phyloP scores from a whole-genome alignment of 2,329 filamentous ascomycete species.

The Stemphylium vesicarium region DNA sequence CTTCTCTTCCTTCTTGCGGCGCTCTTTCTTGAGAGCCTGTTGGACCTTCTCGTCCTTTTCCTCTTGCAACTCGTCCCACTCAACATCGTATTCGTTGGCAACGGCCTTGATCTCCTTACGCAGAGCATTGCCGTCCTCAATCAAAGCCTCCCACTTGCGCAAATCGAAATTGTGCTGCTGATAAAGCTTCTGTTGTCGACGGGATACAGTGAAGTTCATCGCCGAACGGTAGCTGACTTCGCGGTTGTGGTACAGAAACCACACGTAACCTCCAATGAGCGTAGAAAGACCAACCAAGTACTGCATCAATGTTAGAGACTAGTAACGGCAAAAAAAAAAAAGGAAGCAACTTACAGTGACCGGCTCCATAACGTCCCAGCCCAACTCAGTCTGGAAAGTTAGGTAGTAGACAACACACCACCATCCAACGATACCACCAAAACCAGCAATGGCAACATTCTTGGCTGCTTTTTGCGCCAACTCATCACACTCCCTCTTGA shows the following conservation, averaged over 20 bases:
- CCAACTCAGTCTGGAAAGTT: slow-evolving; percentile 73
- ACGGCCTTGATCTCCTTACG: slow-evolving; percentile 79
- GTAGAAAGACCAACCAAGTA: slow-evolving; percentile 87
- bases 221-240: slow-evolving; percentile 87
- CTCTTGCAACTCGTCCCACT: slow-evolving; percentile 81
- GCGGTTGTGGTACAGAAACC: slow-evolving; percentile 91
- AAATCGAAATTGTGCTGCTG: slow-evolving; percentile 76
- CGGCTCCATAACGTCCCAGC: slow-evolving; percentile 91
- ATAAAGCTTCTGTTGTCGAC: slow-evolving; percentile 79
- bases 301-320: slow-evolving; percentile 13
- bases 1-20: slow-evolving; percentile 46
- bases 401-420: slow-evolving; percentile 79
- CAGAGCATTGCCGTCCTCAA: slow-evolving; percentile 80
- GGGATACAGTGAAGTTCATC: slow-evolving; percentile 83
- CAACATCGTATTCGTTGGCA: slow-evolving; percentile 86
- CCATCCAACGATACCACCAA: slow-evolving; percentile 75
- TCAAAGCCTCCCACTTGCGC: slow-evolving; percentile 75
- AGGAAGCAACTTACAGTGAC: slow-evolving; percentile 63
- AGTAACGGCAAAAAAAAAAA: background rate
- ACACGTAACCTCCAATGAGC: slow-evolving; percentile 88
- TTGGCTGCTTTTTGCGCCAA: slow-evolving; percentile 80
- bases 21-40: slow-evolving; percentile 59
- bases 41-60: slow-evolving; percentile 69
- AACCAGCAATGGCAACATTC: slow-evolving; percentile 79
- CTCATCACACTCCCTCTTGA: slow-evolving; percentile 83